Conservation (phyloP, 192 early-diverging fungal genomes). For the Podila minutissima region DNA sequence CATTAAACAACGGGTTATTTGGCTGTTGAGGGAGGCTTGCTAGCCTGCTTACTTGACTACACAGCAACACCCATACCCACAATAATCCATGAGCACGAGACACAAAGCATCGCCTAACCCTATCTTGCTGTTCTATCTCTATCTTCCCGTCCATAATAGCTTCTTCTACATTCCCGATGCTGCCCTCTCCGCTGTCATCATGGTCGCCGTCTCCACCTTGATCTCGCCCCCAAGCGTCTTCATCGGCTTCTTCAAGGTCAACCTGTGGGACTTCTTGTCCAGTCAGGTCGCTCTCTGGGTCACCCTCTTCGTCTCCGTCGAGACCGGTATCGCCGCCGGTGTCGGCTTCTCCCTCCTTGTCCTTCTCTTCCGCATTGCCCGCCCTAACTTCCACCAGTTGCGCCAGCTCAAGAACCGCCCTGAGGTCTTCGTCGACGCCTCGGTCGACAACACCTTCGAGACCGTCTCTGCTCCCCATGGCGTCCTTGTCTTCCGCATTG, state of each 20-base stretch:
- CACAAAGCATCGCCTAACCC: not conserved
- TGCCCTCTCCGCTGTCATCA: slow-evolving; percentile 84
- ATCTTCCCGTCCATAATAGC: not conserved
- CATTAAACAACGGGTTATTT: too few species aligned
- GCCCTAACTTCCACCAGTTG: slow-evolving; percentile 68
- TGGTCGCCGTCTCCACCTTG: slow-evolving; percentile 86
- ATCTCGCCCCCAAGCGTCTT: slow-evolving; percentile 70
- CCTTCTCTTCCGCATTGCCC: slow-evolving; percentile 82
- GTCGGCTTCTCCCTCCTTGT: slow-evolving; percentile 78
- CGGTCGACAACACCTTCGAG: slow-evolving; percentile 17
- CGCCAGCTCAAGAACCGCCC: slow-evolving; percentile 49
- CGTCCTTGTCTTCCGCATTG: slow-evolving; percentile 74
- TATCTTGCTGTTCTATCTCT: not conserved
- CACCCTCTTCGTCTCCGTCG: slow-evolving; percentile 66
- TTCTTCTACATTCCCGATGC: slow-evolving; percentile 91
- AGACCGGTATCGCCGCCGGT: slow-evolving; percentile 84
- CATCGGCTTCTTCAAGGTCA: slow-evolving; percentile 67
- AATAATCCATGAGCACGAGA: not conserved
- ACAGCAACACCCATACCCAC: not conserved
- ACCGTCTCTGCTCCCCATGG: slow-evolving; percentile 63
- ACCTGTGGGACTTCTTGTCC: slow-evolving; percentile 56
- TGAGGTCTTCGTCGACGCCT: slow-evolving; percentile 22
- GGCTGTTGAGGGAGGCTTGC: too few species aligned
- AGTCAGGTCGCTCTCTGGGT: slow-evolving; percentile 46
- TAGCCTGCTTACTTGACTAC: too few species aligned